Evolutionary conservation across 2,329 filamentous ascomycete species (phyloP), one percentile per base, ranked within the genome.

Genomic region (Samsoniella hepiali): DNA sequence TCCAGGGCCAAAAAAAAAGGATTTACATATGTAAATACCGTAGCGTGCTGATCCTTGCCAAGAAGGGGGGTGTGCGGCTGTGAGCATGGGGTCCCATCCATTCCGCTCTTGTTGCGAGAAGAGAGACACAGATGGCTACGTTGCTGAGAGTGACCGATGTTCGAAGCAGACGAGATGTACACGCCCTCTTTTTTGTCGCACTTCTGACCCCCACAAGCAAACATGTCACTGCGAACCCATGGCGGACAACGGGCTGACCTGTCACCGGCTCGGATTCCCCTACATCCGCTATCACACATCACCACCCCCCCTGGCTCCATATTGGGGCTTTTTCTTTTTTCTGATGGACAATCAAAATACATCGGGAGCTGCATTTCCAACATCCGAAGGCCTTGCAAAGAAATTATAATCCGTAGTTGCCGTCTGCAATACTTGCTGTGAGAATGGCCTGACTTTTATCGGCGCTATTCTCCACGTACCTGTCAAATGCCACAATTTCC

Each of bases 371-470:
- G 34, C 27, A 17, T 47, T 22, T n/a, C 11, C 44, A 31, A n/a
- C 5, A 5, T n/a, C 27, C 36, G 10, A 58, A 27, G 22, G 56
- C n/a, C 55, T 32, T 47, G 42, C 29, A 15, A 22, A 22, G 22
- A 22, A 22, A 22, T 22, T 22, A 22, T 22, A 22, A 22, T 22
- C 22, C n/a, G 36, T 45, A 31, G 22, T 3, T 59, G 22, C 57
- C 32, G n/a, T 59, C 27, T 27, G 57, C 44, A 58, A 49, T 58
- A 8, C 29, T 32, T 22, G 5, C 47, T 54, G 58, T 31, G 36
- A 45, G 27, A 61, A 55, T 61, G 58, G 58, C 58, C 58, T 61
- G 58, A 61, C 40, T 55, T 34, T 58, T 2, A 17, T 17, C 47
- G 4, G 58, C 58, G 36, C 47, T 36, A 60, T 60, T 60, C 50